Evolutionary conservation across 169 alveolate species (phyloP).

Genomic region (Plasmodium gonderi): DNA sequence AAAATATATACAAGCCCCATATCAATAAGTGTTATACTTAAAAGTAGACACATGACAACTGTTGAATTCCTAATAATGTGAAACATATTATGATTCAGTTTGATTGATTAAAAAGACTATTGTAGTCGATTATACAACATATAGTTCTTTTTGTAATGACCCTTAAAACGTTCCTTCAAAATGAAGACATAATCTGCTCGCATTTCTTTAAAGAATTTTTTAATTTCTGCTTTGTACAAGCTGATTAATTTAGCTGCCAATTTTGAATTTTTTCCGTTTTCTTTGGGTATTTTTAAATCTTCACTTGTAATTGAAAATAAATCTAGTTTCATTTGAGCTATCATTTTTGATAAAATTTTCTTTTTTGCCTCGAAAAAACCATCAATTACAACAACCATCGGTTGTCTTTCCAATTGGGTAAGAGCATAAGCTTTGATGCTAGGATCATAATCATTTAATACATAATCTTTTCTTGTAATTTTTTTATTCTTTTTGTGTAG

Average conservation of each 20-base stretch:
- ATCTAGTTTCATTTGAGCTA: constrained; percentile 43
- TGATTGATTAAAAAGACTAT: not conserved
- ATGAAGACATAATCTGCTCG: constrained; percentile 21
- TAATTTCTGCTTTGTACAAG: constrained; percentile 23
- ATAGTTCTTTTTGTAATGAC: constrained; percentile 23
- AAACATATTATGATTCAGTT: not conserved
- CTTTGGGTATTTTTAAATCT: not conserved
- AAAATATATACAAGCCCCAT: no score
- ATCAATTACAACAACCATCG: constrained; percentile 34
- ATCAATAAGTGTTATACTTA: not conserved
- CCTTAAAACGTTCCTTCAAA: constrained; percentile 2
- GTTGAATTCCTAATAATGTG: not conserved
- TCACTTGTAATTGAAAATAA: constrained; percentile 5
- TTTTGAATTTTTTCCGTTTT: not conserved
- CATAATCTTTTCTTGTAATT: not conserved
- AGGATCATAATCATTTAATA: not conserved
- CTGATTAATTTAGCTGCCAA: not conserved
- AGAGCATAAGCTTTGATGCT: constrained; percentile 25
- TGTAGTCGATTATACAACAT: constrained; percentile 1
- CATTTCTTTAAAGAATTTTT: constrained; percentile 17
- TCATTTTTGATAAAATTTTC: constrained; percentile 7
- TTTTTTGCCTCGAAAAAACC: constrained; percentile 43
- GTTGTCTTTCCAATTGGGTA: constrained; percentile 21
- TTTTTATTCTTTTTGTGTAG: constrained; percentile 6
- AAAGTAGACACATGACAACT: not conserved